A percentile compares a stretch with the other conserved stretches of the same genome.
phyloP scores from a whole-genome alignment of 2,329 filamentous ascomycete species.

The Microcyclosporella mali region DNA sequence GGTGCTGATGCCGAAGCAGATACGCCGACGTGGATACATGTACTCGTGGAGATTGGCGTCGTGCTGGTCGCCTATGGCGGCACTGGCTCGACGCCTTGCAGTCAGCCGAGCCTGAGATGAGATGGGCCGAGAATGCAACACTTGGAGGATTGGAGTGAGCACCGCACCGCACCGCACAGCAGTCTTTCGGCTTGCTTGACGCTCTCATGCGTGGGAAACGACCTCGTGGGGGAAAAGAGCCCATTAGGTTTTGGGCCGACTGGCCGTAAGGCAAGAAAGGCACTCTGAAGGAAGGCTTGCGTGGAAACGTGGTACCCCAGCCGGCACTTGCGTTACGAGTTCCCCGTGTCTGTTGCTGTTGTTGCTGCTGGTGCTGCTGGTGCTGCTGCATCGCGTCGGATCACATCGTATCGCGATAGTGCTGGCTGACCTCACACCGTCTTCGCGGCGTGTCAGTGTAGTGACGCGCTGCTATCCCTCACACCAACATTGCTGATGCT shows the following conservation, averaged over 20 bases:
- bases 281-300: neutral
- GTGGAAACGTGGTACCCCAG: slow-evolving; percentile 10
- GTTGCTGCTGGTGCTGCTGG: no score
- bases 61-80: no score
- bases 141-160: no score
- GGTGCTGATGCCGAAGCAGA: neutral
- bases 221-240: neutral
- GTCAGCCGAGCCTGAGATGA: no score
- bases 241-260: neutral
- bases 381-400: no score
- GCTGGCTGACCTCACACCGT: slow-evolving; percentile 6
- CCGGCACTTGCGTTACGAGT: neutral
- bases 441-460: slow-evolving; percentile 7
- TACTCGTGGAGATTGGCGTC: no score
- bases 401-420: neutral
- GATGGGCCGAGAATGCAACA: no score
- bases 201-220: no score
- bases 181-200: no score
- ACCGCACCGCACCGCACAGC: no score
- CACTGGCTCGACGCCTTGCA: no score
- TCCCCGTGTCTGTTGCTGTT: no score
- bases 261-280: neutral
- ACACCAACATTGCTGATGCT: neutral
- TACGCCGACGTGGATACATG: slow-evolving; percentile 5
- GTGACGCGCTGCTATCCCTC: slow-evolving; percentile 15